A percentile compares a stretch with the other conserved stretches of the same genome.
Evolutionary conservation across 805 yeast genomes (phyloP).

Genomic region (Phaffomyces antillensis): DNA sequence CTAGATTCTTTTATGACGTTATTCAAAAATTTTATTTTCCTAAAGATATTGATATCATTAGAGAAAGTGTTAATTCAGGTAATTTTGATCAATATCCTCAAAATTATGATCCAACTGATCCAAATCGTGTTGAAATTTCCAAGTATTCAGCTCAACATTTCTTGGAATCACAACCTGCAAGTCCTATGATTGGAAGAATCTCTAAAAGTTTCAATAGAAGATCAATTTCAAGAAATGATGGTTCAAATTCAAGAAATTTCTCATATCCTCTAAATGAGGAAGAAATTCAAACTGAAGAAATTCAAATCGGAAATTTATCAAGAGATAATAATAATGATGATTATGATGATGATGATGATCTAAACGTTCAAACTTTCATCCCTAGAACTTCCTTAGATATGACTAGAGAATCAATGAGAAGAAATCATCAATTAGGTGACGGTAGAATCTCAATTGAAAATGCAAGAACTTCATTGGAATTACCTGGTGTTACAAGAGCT

Average conservation of each 20-base stretch:
- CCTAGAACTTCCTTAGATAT: slow-evolving; percentile 32
- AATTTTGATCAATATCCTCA: slow-evolving; percentile 60
- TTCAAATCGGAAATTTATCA: slow-evolving; percentile 5
- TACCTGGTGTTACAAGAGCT: slow-evolving; percentile 36
- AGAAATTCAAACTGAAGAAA: slow-evolving; percentile 32
- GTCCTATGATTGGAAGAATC: slow-evolving; percentile 26
- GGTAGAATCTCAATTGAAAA: slow-evolving; percentile 32
- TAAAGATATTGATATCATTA: slow-evolving; percentile 61
- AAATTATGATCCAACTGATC: slow-evolving; percentile 77
- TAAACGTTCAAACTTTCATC: slow-evolving; percentile 5
- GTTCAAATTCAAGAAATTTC: slow-evolving; percentile 23
- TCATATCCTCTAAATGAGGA: slow-evolving; percentile 21
- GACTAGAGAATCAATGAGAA: slow-evolving; percentile 30
- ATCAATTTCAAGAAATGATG: slow-evolving; percentile 22
- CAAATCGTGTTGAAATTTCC: slow-evolving; percentile 48
- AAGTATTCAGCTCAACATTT: slow-evolving; percentile 32
- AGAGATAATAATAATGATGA: not conserved
- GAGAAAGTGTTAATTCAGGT: slow-evolving; percentile 64
- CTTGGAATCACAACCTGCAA: slow-evolving; percentile 20
- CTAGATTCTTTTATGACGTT: slow-evolving; percentile 59
- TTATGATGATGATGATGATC: not conserved
- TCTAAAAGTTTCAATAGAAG: slow-evolving; percentile 30
- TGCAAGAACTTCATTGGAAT: slow-evolving; percentile 33
- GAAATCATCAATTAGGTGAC: slow-evolving; percentile 30
- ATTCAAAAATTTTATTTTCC: slow-evolving; percentile 48